These are phyloP conservation scores for Bacidia rubella DNA, from an alignment of 495 filamentous ascomycete species.

Conservation along the genomic window DNA sequence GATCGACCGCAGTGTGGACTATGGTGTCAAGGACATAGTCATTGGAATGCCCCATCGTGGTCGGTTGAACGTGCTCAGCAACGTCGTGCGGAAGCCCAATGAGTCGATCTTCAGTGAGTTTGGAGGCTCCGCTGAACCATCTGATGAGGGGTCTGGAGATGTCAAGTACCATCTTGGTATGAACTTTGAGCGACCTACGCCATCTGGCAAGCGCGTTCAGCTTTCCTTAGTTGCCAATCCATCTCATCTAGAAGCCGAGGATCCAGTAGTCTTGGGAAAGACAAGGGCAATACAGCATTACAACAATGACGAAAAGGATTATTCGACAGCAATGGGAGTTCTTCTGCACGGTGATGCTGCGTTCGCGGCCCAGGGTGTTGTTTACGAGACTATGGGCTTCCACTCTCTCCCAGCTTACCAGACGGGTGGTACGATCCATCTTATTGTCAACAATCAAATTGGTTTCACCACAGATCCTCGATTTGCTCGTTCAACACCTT, in stretches of 20 bases:
- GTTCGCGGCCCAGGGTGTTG: conserved; percentile 89
- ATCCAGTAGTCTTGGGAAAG: conserved; percentile 95
- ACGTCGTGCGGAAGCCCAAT: conserved; percentile 96
- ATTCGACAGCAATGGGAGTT: conserved; percentile 84
- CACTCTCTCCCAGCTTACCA: conserved; percentile 89
- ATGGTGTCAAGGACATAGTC: conserved; percentile 95
- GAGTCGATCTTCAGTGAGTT: conserved; percentile 99
- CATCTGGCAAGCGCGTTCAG: conserved; percentile 96
- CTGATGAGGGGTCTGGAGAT: conserved; percentile 93
- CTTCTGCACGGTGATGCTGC: conserved; percentile 94
- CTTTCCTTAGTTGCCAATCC: conserved; percentile 96
- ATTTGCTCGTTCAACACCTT: conserved; percentile 90
- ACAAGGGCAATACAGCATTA: conserved; percentile 97
- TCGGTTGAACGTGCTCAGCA: conserved; percentile 93
- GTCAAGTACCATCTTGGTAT: conserved; percentile 99
- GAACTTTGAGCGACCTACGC: conserved; percentile 98
- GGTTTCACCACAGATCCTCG: conserved; percentile 99
- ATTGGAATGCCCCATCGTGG: conserved; percentile 99
- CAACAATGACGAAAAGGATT: conserved; percentile 85
- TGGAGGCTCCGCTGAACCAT: conserved; percentile 71
- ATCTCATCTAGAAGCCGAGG: conserved; percentile 95
- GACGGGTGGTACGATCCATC: conserved; percentile 91
- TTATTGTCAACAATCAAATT: conserved; percentile 99
- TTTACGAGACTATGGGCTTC: conserved; percentile 98
- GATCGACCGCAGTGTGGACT: conserved; percentile 95